Percentiles rank a stretch among this genome's conserved stretches.
Conservation (phyloP, 208 protist genomes). For the Leishmania arabica region DNA sequence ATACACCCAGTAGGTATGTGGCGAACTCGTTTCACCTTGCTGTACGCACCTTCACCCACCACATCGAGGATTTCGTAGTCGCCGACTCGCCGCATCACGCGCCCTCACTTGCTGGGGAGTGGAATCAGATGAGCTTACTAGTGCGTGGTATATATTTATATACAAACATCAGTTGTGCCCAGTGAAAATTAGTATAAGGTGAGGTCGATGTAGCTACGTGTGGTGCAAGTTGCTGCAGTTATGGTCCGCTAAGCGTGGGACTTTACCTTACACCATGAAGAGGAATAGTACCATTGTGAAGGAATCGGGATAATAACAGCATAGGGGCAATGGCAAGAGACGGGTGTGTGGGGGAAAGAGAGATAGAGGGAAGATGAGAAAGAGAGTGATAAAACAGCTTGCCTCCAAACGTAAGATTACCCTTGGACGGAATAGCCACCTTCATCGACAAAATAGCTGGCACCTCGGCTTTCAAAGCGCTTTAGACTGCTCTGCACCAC, state of each 20-base stretch:
- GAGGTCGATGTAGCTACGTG: neutral
- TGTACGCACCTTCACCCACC: slow-evolving; percentile 73
- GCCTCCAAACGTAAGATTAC: neutral
- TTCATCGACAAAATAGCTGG: neutral
- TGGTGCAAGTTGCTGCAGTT: neutral
- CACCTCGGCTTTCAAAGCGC: neutral
- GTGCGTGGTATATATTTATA: neutral
- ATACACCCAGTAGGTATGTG: slow-evolving; percentile 67
- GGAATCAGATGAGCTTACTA: neutral
- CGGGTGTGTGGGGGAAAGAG: neutral
- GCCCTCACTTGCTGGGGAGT: neutral
- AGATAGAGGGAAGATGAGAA: neutral
- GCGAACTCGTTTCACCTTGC: slow-evolving; percentile 80
- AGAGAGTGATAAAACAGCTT: neutral
- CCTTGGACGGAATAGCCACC: neutral
- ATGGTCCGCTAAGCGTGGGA: no score
- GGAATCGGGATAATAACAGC: neutral
- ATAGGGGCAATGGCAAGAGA: neutral
- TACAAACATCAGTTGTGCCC: neutral
- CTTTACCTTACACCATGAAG: neutral
- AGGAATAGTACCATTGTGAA: neutral
- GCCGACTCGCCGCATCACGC: slow-evolving; percentile 68
- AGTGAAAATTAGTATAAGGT: neutral
- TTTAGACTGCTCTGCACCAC: neutral
- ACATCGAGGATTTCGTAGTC: slow-evolving; percentile 87